phyloP scores from a whole-genome alignment of 2,329 filamentous ascomycete genomes.

The Fonsecaea monophora region DNA sequence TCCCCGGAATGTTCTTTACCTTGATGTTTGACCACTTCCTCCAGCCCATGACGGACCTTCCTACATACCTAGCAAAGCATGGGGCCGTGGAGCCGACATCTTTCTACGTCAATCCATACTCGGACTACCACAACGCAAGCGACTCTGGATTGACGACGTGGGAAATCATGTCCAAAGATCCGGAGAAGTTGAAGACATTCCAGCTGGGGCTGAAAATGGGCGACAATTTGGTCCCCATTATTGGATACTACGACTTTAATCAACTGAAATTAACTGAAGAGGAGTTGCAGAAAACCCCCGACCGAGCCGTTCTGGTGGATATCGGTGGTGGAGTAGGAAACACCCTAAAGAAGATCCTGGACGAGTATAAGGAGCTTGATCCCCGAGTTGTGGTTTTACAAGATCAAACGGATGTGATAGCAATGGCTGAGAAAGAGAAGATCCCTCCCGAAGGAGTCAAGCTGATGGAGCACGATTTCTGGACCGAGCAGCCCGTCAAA shows the following conservation, averaged over 20 bases:
- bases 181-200: constrained; percentile 41
- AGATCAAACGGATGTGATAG: constrained; percentile 20
- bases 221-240: constrained; percentile 22
- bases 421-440: constrained; percentile 27
- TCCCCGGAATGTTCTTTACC: constrained; percentile 29
- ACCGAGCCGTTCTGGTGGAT: constrained; percentile 30
- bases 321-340: constrained; percentile 36
- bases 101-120: constrained; percentile 21
- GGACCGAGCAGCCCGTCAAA: constrained; percentile 33
- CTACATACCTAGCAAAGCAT: constrained; percentile 20
- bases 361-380: constrained; percentile 22
- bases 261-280: constrained; percentile 14
- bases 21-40: constrained; percentile 33
- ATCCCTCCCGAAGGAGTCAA: constrained; percentile 23
- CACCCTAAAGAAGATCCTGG: constrained; percentile 24
- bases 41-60: constrained; percentile 27
- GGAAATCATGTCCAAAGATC: constrained; percentile 41
- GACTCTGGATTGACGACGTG: constrained; percentile 35
- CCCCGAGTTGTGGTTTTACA: constrained; percentile 30
- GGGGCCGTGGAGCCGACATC: constrained; percentile 28
- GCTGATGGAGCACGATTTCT: constrained; percentile 47
- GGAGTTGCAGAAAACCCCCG: constrained; percentile 18
- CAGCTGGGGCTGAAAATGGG: constrained; percentile 39
- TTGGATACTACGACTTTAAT: constrained; percentile 31
- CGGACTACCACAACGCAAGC: constrained; percentile 23